Conservation (phyloP, 73 alveolate genomes). For the Paramecium tetraurelia region DNA sequence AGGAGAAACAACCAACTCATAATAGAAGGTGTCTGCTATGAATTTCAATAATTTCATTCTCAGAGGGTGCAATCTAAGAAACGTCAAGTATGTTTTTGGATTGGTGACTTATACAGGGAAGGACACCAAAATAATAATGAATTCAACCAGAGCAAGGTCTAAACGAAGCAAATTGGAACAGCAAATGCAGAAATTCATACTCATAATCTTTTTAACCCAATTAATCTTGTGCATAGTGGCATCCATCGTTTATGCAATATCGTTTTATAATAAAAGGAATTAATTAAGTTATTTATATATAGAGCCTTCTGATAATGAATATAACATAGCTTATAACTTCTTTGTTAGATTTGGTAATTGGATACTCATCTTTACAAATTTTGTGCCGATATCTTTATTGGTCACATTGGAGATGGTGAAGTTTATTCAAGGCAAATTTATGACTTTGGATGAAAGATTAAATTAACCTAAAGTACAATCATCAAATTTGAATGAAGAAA, state of each 20-base stretch:
- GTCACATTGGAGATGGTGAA: conserved; percentile 97
- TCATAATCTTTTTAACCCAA: conserved; percentile 6
- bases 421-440: conserved; percentile 89
- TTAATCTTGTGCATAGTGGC: conserved; percentile 20
- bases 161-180: conserved; percentile 49
- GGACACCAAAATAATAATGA: conserved; percentile 92
- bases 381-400: conserved; percentile 96
- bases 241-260: conserved; percentile 28
- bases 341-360: conserved; percentile 89
- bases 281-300: conserved; percentile 6
- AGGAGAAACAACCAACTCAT: conserved; percentile 26
- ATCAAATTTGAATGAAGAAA: conserved; percentile 69
- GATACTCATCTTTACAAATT: conserved; percentile 81
- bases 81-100: conserved; percentile 84
- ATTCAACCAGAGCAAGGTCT: conserved; percentile 51
- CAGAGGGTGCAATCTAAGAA: conserved; percentile 89
- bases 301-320: neutral
- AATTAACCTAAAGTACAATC: conserved; percentile 37
- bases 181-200: conserved; percentile 42
- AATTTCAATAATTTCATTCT: conserved; percentile 79
- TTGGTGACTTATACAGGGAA: conserved; percentile 88
- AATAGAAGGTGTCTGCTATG: neutral
- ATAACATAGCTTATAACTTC: conserved; percentile 44
- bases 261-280: neutral
- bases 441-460: conserved; percentile 81